Percentiles rank a stretch among this genome's conserved stretches.
phyloP scores from a whole-genome alignment of 2,329 filamentous ascomycete genomes.

The Aspergillus niger region DNA sequence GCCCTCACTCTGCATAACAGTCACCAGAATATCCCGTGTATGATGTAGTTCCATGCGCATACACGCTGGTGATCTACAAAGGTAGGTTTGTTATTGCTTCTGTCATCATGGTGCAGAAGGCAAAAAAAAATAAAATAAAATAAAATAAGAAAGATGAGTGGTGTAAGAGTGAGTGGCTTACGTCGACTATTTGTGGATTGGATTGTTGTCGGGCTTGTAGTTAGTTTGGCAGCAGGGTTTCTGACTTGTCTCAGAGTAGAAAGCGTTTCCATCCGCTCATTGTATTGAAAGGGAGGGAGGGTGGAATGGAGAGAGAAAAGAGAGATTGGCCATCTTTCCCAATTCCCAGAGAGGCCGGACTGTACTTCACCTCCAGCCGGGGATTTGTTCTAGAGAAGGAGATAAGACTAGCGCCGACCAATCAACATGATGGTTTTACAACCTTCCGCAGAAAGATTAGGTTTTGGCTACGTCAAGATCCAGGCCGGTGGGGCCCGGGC shows the following conservation, averaged over 20 bases:
- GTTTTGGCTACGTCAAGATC: conserved; percentile 42
- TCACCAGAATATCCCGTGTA: neutral
- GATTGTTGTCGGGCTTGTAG: neutral
- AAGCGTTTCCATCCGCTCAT: neutral
- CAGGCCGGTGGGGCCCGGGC: conserved; percentile 25
- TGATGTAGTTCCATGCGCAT: neutral
- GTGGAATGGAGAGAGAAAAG: neutral
- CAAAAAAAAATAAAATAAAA: neutral
- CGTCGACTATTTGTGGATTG: neutral
- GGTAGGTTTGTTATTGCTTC: neutral
- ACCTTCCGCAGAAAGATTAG: conserved; percentile 36
- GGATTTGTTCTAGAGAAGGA: conserved; percentile 20
- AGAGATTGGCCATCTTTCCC: no score
- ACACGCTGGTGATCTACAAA: neutral
- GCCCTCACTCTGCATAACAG: neutral
- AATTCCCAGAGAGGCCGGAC: neutral
- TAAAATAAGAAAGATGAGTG: no score
- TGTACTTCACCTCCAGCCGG: conserved; percentile 8
- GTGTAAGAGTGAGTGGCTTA: neutral
- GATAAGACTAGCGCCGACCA: conserved; percentile 35
- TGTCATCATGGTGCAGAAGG: neutral
- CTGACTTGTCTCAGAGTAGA: neutral
- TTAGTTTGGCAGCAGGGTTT: neutral
- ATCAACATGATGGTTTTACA: conserved; percentile 34
- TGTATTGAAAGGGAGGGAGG: neutral